Conservation (phyloP, 345 rosid genomes). For the Eutrema japonicum region DNA sequence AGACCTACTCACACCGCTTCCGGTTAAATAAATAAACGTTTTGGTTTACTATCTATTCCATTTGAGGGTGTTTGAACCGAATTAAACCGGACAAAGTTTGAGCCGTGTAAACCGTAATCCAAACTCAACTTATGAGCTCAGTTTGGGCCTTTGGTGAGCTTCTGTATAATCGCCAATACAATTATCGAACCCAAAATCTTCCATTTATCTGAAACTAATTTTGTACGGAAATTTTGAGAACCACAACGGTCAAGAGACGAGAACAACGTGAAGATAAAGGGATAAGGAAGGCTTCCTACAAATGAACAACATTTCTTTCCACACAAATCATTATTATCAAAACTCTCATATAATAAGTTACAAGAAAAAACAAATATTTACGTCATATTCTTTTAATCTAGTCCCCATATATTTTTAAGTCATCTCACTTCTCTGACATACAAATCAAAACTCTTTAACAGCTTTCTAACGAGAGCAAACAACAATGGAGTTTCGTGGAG, state of each 20-base stretch:
- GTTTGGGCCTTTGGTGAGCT: conserved; percentile 25
- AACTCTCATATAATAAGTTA: neutral
- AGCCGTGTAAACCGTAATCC: too few relatives aligned
- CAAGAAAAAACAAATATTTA: conserved; percentile 16
- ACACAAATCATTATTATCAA: conserved; percentile 38
- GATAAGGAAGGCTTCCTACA: conserved; percentile 54
- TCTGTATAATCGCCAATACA: neutral
- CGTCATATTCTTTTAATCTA: conserved; percentile 55
- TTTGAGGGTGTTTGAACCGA: neutral
- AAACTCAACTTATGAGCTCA: too few relatives aligned
- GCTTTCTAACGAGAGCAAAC: conserved; percentile 18
- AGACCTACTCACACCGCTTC: neutral
- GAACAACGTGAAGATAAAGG: conserved; percentile 34
- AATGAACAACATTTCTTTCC: conserved; percentile 50
- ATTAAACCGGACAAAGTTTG: neutral
- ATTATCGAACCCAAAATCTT: neutral
- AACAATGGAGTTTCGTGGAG: conserved; percentile 55
- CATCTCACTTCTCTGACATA: conserved; percentile 38
- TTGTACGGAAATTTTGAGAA: conserved; percentile 33
- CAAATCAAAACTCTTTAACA: conserved; percentile 17
- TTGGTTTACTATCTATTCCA: too few relatives aligned
- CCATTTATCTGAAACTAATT: neutral
- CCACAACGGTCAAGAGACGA: conserved; percentile 44
- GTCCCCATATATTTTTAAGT: conserved; percentile 43
- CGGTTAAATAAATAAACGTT: neutral